Evolutionary conservation across 1,139 yeast species (phyloP).

Genomic region (Pichia sorboxylosa): DNA sequence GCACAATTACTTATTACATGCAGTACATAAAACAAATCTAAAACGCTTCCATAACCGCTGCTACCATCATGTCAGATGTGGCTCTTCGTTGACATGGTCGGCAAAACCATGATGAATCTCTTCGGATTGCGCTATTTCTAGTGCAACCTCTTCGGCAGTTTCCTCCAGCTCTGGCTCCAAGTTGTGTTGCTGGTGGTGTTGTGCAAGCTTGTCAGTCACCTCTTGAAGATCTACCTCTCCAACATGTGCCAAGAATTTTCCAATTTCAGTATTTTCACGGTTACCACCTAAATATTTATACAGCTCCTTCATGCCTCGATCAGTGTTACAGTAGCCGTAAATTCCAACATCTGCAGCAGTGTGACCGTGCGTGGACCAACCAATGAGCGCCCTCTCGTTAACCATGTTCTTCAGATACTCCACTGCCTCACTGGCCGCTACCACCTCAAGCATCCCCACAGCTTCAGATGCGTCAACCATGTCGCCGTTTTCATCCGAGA

Average conservation of each 20-base stretch:
- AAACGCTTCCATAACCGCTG: no score
- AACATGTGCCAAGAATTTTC: conserved; percentile 50
- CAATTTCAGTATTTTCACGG: conserved; percentile 77
- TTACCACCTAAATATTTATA: conserved; percentile 53
- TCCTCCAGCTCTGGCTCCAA: background rate
- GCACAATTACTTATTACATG: no score
- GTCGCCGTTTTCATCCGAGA: background rate
- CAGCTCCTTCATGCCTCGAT: conserved; percentile 29
- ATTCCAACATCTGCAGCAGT: conserved; percentile 84
- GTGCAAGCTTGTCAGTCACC: background rate
- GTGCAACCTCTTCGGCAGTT: background rate
- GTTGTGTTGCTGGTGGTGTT: background rate
- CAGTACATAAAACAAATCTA: no score
- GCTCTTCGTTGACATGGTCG: no score
- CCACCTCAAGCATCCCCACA: conserved; percentile 31
- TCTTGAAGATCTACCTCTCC: conserved; percentile 42
- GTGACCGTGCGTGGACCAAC: conserved; percentile 87
- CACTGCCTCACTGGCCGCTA: conserved; percentile 23
- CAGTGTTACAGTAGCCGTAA: conserved; percentile 55
- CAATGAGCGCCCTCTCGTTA: conserved; percentile 60
- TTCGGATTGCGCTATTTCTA: no score
- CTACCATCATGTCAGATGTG: no score
- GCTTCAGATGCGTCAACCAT: conserved; percentile 13
- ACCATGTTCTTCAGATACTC: conserved; percentile 48
- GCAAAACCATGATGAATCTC: conserved; percentile 1